phyloP scores from a whole-genome alignment of 2,329 filamentous ascomycete species.

The Thelonectria rubi region DNA sequence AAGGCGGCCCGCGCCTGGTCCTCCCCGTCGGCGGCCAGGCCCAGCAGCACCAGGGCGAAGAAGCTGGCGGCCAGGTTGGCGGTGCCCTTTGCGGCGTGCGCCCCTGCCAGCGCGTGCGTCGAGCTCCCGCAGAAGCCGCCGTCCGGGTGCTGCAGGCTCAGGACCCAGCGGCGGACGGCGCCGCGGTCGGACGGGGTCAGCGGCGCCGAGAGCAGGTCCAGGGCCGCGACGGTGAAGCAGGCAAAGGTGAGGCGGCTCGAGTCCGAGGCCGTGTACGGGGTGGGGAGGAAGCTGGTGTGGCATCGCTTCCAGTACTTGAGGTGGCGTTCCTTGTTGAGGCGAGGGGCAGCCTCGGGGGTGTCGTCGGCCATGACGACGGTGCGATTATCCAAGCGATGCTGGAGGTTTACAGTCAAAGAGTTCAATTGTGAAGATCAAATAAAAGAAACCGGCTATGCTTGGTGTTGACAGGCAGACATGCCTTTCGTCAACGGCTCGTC shows the following conservation, averaged over 20 bases:
- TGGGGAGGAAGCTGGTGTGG: conserved; percentile 80
- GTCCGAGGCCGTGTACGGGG: conserved; percentile 86
- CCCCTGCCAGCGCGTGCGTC: conserved; percentile 59
- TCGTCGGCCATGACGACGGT: conserved; percentile 30
- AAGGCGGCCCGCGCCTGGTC: conserved; percentile 57
- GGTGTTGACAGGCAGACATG: conserved; percentile 21
- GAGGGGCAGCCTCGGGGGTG: conserved; percentile 29
- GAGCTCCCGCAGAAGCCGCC: conserved; percentile 92
- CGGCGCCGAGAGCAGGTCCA: conserved; percentile 79
- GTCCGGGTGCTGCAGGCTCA: conserved; percentile 82
- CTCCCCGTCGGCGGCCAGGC: conserved; percentile 57
- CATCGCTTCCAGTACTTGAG: conserved; percentile 94
- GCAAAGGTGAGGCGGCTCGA: conserved; percentile 89
- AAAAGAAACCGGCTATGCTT: conserved; percentile 8
- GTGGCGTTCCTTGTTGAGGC: conserved; percentile 72
- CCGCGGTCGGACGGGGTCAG: conserved; percentile 56
- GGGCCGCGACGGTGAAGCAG: conserved; percentile 86
- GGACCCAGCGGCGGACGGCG: conserved; percentile 76
- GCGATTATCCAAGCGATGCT: not conserved
- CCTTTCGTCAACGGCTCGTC: conserved; percentile 2
- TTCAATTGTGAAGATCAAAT: conserved; percentile 15
- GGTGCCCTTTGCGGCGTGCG: conserved; percentile 57
- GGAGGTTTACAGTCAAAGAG: not conserved
- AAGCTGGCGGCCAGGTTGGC: conserved; percentile 88
- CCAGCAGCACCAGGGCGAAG: conserved; percentile 82